Evolutionary conservation across 1,284 basidiomycete species (phyloP), one percentile per base, ranked within the genome.

Genomic region (Sporisorium sorghi): DNA sequence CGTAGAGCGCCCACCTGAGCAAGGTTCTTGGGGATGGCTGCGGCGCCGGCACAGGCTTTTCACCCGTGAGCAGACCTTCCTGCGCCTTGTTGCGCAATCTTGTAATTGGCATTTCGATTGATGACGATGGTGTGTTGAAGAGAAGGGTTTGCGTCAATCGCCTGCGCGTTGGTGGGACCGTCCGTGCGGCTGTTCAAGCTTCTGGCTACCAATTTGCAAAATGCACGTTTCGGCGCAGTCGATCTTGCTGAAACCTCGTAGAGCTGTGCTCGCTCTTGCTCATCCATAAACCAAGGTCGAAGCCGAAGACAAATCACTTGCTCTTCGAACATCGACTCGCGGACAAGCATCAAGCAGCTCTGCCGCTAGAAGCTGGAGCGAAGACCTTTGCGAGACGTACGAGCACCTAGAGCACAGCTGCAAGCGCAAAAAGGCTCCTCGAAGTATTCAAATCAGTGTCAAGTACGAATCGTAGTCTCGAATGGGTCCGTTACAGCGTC

Each of bases 21-120:
- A 35, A 9, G 0, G 32, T 19, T 15, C 28, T 44, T 24, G 35
- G 2, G 0, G 55, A 39, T 15, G 14, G 39, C 30, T 21, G 8
- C n/a, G n/a, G 51, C 17, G 2, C 12, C n/a, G n/a, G 51, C 17
- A 5, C 33, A 10, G 14, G 5, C 19, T 23, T 19, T 17, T 11
- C 33, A 17, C 46, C 32, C 3, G 62, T 56, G 19, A 65, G 62
- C 15, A 33, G 47, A 17, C 46, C 56, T 28, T 58, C 46, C 12
- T 44, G 14, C 23, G 47, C 50, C 47, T 49, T 49, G 32, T 49
- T 53, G 44, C 33, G 39, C 37, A 55, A 7, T 3, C 19, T 35
- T 17, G 26, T 40, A 26, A 37, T 52, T 0, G 26, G 17, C 37
- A 40, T 52, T 4, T 12, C 21, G n/a, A 26, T 4, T n/a, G 44